Base-by-base conservation (phyloP, 2,329 filamentous ascomycete species). In the Monosporascus sp. region DNA sequence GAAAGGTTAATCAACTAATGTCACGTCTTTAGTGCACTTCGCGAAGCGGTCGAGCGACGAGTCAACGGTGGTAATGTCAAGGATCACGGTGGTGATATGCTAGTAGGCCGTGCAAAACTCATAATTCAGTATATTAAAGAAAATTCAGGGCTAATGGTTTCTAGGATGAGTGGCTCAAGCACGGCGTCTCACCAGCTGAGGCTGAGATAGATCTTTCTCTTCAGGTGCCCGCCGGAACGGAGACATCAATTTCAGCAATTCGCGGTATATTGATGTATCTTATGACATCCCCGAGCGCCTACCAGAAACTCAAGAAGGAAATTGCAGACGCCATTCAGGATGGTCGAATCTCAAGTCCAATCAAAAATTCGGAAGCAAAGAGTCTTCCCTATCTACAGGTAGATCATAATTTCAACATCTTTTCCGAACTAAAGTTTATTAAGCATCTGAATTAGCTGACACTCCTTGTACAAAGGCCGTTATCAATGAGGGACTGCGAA, bases 371-470 rank as follows among this genome's bases (percentile, higher is more conserved):
- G 8, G 58, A 64, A 51, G 58, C 60, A 8, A 63, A 55, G 44
- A 51, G 45, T 17, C 57, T 64, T 27, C 59, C 62, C 2, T 65
- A 63, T 51, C 55, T 63, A 15, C 63, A 63, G 52, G 62, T 64
- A 48, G 25, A 55, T 38, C 7, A 39, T 25, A 20, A 2, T 27
- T 27, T 27, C 27, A 27, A 27, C 8, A 27, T 9, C 8, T 27
- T 27, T 27, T 11, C 8, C 8, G 27, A 27, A 27, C 3, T 27
- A 11, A 27, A 27, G 8, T 27, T 20, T 1, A 9, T 6, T 7
- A 14, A n/a, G 1, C 9, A 20, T 24, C 3, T 39, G 2, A 3
- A 14, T 7, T 14, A 18, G 37, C 38, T 20, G 1, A 3, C n/a
- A 18, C 31, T 39, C 24, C 7, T 46, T 48, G 43, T 15, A 48